Evolutionary conservation across 1,284 basidiomycete species (phyloP), one percentile per base, ranked within the genome.

Genomic region (Irpex sp.): DNA sequence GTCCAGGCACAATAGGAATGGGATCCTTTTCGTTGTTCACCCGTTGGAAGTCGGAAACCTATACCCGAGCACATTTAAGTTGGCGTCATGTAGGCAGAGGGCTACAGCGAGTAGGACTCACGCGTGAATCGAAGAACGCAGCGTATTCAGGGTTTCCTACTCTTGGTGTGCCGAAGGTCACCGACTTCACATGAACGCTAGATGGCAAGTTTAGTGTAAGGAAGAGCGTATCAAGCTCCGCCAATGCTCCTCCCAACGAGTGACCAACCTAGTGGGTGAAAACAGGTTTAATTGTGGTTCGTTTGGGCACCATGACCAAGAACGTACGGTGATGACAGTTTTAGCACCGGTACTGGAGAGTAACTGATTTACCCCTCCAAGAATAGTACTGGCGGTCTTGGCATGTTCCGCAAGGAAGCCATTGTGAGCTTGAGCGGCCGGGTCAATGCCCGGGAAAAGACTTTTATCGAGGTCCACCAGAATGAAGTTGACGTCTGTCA

Each of bases 391-490:
- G 1, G 80, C 81, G 3, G 78, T 79, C 62, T 72, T 65, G 0
- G 76, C 78, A 66, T 85, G 84, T 61, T 77, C 80, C 47, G 79
- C 71, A 3, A 75, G 72, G 72, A 86, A 86, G 0, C 85, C 85
- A 44, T 74, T 67, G 64, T 86, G 85, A 7, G 81, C 80, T 58
- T 74, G 66, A 5, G 81, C 74, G 55, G 59, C 70, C 1, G 66
- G 70, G 0, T 79, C 72, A 21, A 82, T 72, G 6, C 79, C 81
- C 0, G 84, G 84, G 74, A 86, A 86, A 13, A 85, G 75, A 1
- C 66, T 72, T 1, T 77, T 63, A 68, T 82, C 74, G 47, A 83
- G 75, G 17, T 64, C 51, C 34, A 63, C 47, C 40, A 69, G 60
- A 58, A 65, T 36, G 57, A 84, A 74, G 61, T 82, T 73, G 60